These are phyloP conservation scores for Tetrapisispora phaffii DNA, from an alignment of 805 yeast genomes.

Conservation along the genomic window DNA sequence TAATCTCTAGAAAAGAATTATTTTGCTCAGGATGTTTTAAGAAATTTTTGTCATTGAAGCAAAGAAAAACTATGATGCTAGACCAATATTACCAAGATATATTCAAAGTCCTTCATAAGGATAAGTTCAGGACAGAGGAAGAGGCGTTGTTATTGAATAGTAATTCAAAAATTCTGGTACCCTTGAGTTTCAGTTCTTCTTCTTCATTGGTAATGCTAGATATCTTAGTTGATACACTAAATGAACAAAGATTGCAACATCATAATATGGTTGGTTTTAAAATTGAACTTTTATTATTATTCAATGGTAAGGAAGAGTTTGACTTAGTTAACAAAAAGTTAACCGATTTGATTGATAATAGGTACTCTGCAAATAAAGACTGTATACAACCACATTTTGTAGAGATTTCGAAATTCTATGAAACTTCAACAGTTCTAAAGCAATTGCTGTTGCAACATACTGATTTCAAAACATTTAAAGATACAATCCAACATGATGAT, in stretches of 20 bases:
- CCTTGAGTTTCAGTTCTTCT: slow-evolving; percentile 46
- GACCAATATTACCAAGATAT: slow-evolving; percentile 65
- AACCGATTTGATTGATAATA: slow-evolving; percentile 11
- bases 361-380: slow-evolving; percentile 19
- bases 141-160: slow-evolving; percentile 28
- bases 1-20: slow-evolving; percentile 24
- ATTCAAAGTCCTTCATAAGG: slow-evolving; percentile 34
- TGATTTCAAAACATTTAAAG: slow-evolving; percentile 20
- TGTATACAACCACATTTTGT: slow-evolving; percentile 34
- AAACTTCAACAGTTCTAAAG: slow-evolving; percentile 16
- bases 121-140: slow-evolving; percentile 14
- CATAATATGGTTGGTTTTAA: slow-evolving; percentile 62
- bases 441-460: slow-evolving; percentile 23
- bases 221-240: slow-evolving; percentile 47
- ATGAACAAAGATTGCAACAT: slow-evolving; percentile 53
- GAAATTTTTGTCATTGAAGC: slow-evolving; percentile 67
- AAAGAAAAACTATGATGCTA: slow-evolving; percentile 60
- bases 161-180: slow-evolving; percentile 40
- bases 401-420: slow-evolving; percentile 34
- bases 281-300: slow-evolving; percentile 37
- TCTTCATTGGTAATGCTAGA: slow-evolving; percentile 64
- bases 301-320: slow-evolving; percentile 34
- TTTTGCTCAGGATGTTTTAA: slow-evolving; percentile 46
- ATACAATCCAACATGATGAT: not conserved
- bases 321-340: slow-evolving; percentile 10